A percentile compares a stretch with the other conserved stretches of the same genome.
Conservation (phyloP, 768 basidiomycete species). For the Rhizopogon vesiculosus region DNA sequence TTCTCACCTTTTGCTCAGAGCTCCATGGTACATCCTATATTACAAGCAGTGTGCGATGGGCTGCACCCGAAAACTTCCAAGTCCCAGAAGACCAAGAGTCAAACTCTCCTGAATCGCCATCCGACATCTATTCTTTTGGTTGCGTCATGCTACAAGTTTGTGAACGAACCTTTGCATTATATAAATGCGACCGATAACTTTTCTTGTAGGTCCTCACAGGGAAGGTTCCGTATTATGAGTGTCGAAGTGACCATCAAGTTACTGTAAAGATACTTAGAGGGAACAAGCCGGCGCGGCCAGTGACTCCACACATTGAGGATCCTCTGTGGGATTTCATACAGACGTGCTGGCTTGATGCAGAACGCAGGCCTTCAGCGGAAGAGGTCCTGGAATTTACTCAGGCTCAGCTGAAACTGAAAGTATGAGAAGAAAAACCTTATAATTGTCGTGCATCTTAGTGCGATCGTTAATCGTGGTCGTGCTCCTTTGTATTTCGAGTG, state of each 20-base stretch:
- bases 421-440: background rate
- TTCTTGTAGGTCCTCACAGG: constrained; percentile 1
- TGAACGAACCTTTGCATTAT: constrained; percentile 12
- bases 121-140: constrained; percentile 26
- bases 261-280: background rate
- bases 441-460: too few species aligned
- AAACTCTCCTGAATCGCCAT: background rate
- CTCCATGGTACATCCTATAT: constrained; percentile 23
- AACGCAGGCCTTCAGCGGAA: background rate
- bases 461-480: too few species aligned
- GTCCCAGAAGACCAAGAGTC: background rate
- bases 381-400: background rate
- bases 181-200: too few species aligned
- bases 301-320: background rate
- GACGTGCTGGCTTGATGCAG: constrained; percentile 11
- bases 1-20: constrained; percentile 35
- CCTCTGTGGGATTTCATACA: constrained; percentile 2
- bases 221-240: background rate
- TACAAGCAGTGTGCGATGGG: constrained; percentile 4
- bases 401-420: constrained; percentile 2
- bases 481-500: too few species aligned
- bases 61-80: constrained; percentile 4
- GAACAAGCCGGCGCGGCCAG: background rate
- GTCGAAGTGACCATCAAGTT: background rate
- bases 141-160: constrained; percentile 33